These are phyloP conservation scores for Zizania palustris DNA, from an alignment of 202 grass and related monocot species.

Conservation along the genomic window DNA sequence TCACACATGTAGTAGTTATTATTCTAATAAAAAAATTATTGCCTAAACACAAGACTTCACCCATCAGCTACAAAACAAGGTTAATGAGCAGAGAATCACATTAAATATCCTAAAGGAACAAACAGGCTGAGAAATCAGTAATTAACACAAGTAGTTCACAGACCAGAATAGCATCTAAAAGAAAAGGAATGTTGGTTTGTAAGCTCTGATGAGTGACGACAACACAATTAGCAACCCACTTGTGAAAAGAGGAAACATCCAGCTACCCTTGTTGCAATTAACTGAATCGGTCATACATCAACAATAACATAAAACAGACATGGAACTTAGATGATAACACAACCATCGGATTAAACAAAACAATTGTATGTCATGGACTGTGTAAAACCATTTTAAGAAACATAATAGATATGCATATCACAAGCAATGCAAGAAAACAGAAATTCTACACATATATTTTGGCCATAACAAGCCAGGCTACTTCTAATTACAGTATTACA, in stretches of 20 bases:
- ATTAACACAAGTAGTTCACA: neutral
- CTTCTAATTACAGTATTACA: slow-evolving; percentile 5
- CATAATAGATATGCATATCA: no score
- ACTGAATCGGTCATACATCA: neutral
- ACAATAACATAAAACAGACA: neutral
- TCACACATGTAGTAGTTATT: no score
- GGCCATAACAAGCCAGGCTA: neutral
- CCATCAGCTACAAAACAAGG: neutral
- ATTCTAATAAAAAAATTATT: no score
- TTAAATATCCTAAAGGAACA: slow-evolving; percentile 8
- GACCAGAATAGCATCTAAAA: no score
- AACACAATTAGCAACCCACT: no score
- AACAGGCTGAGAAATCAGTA: slow-evolving; percentile 10
- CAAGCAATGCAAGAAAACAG: neutral
- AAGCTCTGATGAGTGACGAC: no score
- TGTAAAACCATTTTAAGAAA: neutral
- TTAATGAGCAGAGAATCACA: neutral
- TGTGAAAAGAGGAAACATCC: no score
- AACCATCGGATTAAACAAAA: neutral
- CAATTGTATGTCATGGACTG: neutral
- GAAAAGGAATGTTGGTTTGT: no score
- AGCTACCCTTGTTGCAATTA: neutral
- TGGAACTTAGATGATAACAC: neutral
- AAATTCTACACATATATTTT: neutral
- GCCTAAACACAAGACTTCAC: no score